Base-by-base conservation (phyloP, 2,329 filamentous ascomycete genomes). In the Verticillium isaacii region DNA sequence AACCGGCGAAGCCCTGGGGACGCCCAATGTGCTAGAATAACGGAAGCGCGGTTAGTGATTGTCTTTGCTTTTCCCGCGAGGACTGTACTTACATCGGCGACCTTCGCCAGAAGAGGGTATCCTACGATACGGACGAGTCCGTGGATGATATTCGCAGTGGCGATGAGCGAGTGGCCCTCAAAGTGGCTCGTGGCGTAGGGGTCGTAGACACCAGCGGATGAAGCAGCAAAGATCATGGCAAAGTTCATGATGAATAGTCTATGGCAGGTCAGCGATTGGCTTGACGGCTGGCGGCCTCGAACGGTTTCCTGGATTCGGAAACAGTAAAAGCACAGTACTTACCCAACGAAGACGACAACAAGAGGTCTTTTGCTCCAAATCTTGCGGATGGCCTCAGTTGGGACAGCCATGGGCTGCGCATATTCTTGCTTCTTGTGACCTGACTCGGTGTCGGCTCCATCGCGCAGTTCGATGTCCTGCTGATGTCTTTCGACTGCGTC, bases 101-200 rank as follows among this genome's bases (percentile, higher is more conserved):
- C 75, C 68, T 87, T 87, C 36, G 85, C 84, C 71, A 87, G 78
- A 8, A 85, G 81, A 5, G 85, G 82, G 66, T 85, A 85, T 11
- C 82, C 79, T 3, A 85, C 81, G 23, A 84, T 81, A 66, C 74
- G 70, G 45, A 82, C 80, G 45, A 80, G 76, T 54, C 73, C 78
- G 2, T 78, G 71, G 0, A 85, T 77, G 57, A 85, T 79, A 54
- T 78, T 75, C 41, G 81, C 77, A 2, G 82, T 77, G 2, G 78
- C 76, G 29, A 83, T 72, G 7, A 82, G 72, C 6, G 82, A 83
- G 66, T 85, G 83, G n/a, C 74, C 71, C 41, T 76, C 69, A 61
- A 83, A 85, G 9, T 66, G 66, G 41, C 71, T 74, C 0, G 73
- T 74, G 5, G 72, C 73, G 58, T 72, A 75, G 1, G 73, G 68